Evolutionary conservation across 1,284 basidiomycete genomes (phyloP).

Genomic region (Mycena sp.): DNA sequence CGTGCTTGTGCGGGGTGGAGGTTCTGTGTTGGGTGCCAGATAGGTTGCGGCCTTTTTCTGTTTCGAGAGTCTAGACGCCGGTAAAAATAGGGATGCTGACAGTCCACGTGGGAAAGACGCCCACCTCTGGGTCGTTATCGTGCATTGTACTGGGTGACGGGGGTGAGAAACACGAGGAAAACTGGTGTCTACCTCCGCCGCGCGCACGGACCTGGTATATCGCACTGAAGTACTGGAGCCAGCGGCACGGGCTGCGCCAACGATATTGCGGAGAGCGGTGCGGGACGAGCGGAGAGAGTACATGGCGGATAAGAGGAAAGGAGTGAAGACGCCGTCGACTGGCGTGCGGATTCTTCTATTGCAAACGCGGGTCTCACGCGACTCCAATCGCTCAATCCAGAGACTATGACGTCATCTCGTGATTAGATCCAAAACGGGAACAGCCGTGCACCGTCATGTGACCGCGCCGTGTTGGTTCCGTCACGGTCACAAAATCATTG

Average conservation of each 20-base stretch:
- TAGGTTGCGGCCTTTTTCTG: conserved; percentile 55
- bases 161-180: not conserved
- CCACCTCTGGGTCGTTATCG: not conserved
- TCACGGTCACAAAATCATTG: no score
- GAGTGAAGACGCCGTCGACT: not conserved
- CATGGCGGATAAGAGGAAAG: conserved; percentile 17
- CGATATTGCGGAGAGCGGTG: conserved; percentile 14
- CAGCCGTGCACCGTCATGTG: no score
- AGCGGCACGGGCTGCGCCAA: not conserved
- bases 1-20: conserved; percentile 51
- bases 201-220: conserved; percentile 4
- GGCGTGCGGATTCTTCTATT: not conserved
- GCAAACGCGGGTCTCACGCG: not conserved
- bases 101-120: not conserved
- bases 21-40: conserved; percentile 50
- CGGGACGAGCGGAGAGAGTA: conserved; percentile 21
- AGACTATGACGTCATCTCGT: no score
- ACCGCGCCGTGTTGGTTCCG: no score
- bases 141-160: conserved; percentile 40
- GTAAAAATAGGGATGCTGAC: conserved; percentile 1
- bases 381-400: conserved; percentile 1
- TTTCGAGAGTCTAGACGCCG: conserved; percentile 36
- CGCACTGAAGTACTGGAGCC: not conserved
- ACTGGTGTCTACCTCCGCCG: not conserved
- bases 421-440: no score